phyloP scores from a whole-genome alignment of 176 grass and related monocot species.

The Zea mays region Zm-B73-REFERENCE-NAM-5.0 NC_050099.1:191164001-191164500 shows the following conservation, averaged over 20 bases:
- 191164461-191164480: slow-evolving; percentile 32
- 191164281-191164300: slow-evolving; percentile 24
- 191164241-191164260: background rate
- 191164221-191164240: slow-evolving; percentile 27
- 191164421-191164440: slow-evolving; percentile 41
- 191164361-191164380: slow-evolving; percentile 45
- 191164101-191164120: too few relatives aligned
- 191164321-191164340: slow-evolving; percentile 8
- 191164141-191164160: slow-evolving; percentile 28
- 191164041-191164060: too few relatives aligned
- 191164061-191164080: too few relatives aligned
- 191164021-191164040: too few relatives aligned
- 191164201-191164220: slow-evolving; percentile 14
- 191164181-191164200: slow-evolving; percentile 35
- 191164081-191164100: too few relatives aligned
- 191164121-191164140: slow-evolving; percentile 17
- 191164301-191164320: background rate
- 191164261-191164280: slow-evolving; percentile 18
- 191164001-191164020: too few relatives aligned
- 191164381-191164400: slow-evolving; percentile 51
- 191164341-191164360: slow-evolving; percentile 36
- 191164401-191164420: slow-evolving; percentile 26
- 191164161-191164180: slow-evolving; percentile 28
- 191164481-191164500: slow-evolving; percentile 66
- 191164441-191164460: slow-evolving; percentile 19